phyloP scores from a whole-genome alignment of 306 rosid species.

The Dicorynia guianensis region DNA sequence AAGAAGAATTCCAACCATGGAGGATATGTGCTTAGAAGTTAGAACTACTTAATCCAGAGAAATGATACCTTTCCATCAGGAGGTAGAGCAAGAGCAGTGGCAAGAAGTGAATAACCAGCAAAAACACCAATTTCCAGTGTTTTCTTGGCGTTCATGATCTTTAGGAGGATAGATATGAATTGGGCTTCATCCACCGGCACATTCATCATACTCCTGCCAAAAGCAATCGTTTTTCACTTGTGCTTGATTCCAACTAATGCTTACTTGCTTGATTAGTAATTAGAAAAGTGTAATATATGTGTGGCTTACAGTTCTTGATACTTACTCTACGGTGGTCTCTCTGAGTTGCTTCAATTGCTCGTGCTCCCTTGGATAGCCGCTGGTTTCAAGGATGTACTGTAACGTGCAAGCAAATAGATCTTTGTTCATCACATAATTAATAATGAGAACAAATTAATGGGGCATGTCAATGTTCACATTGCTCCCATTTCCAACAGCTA shows the following conservation, averaged over 20 bases:
- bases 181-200: conserved; percentile 64
- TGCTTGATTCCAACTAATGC: no score
- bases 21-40: no score
- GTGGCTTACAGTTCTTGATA: conserved; percentile 29
- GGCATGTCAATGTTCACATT: no score
- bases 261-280: background rate
- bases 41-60: background rate
- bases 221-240: no score
- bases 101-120: conserved; percentile 76
- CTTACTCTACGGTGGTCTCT: conserved; percentile 49
- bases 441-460: no score
- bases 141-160: conserved; percentile 62
- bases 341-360: conserved; percentile 63
- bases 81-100: conserved; percentile 70
- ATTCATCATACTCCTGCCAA: conserved; percentile 54
- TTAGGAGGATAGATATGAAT: conserved; percentile 59
- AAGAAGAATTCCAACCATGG: background rate
- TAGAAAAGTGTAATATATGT: no score
- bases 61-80: conserved; percentile 48
- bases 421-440: no score
- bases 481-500: no score
- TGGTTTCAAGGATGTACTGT: conserved; percentile 60
- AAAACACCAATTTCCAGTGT: conserved; percentile 72
- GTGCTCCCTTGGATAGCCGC: conserved; percentile 56
- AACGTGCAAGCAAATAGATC: no score